A percentile compares a stretch with the other conserved stretches of the same genome.
phyloP scores from a whole-genome alignment of 2,329 filamentous ascomycete genomes.

The Cylindrodendrum hubeiense region DNA sequence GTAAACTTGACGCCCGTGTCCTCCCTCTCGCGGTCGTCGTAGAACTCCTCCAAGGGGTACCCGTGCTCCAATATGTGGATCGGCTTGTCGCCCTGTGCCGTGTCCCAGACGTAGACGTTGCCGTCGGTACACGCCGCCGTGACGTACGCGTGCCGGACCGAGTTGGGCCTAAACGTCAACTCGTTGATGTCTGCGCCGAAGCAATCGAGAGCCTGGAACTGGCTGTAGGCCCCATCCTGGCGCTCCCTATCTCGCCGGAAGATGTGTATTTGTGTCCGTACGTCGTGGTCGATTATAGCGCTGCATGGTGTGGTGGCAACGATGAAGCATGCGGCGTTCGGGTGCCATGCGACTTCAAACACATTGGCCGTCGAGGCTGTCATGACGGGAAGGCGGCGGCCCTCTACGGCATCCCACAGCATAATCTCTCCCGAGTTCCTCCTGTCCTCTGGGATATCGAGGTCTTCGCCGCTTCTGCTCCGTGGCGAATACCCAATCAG shows the following conservation, averaged over 20 bases:
- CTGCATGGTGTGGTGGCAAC: conserved; percentile 68
- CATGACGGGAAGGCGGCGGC: conserved; percentile 60
- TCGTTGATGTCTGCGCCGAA: conserved; percentile 72
- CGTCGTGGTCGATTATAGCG: conserved; percentile 56
- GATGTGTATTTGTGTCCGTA: conserved; percentile 69
- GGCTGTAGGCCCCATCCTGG: conserved; percentile 49
- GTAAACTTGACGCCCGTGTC: conserved; percentile 75
- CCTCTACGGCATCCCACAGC: conserved; percentile 66
- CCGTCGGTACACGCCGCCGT: conserved; percentile 73
- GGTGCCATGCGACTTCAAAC: conserved; percentile 75
- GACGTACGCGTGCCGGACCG: conserved; percentile 62
- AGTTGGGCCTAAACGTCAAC: conserved; percentile 69
- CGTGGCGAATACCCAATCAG: conserved; percentile 74
- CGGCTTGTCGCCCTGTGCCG: conserved; percentile 65
- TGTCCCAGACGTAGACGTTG: conserved; percentile 74
- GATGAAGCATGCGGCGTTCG: conserved; percentile 64
- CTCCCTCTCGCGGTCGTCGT: conserved; percentile 63
- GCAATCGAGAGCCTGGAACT: conserved; percentile 70
- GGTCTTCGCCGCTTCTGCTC: conserved; percentile 63
- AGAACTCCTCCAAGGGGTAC: conserved; percentile 53
- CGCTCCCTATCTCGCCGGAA: conserved; percentile 54
- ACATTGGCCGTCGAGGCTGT: conserved; percentile 69
- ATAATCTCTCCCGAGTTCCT: conserved; percentile 70
- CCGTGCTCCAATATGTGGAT: conserved; percentile 69
- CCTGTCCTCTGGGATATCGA: conserved; percentile 70